Evolutionary conservation across 164 flowering plant genomes (phyloP).

Genomic region (Umbilicus rupestris): DNA sequence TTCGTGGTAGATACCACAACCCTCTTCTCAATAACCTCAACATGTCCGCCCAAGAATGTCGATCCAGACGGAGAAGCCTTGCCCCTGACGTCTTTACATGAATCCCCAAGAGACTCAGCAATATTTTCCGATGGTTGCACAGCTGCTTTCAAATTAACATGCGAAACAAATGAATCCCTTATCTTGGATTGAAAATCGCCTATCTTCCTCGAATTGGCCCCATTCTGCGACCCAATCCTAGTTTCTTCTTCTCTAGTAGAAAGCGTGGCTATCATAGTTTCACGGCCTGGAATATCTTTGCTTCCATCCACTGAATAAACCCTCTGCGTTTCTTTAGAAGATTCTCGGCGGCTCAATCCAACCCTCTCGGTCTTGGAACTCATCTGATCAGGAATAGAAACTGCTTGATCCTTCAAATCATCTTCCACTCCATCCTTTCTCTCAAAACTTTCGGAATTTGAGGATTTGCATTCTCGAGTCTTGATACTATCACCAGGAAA

Average conservation of each 20-base stretch:
- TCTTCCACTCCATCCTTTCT: slow-evolving; percentile 19
- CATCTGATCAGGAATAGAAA: too few relatives aligned
- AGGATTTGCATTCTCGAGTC: slow-evolving; percentile 15
- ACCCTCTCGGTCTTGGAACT: slow-evolving; percentile 19
- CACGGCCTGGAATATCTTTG: slow-evolving; percentile 21
- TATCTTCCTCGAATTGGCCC: slow-evolving; percentile 16
- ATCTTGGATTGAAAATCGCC: slow-evolving; percentile 15
- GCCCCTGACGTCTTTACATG: slow-evolving; percentile 19
- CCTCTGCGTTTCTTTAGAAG: slow-evolving; percentile 22
- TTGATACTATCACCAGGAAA: slow-evolving; percentile 21
- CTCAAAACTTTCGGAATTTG: slow-evolving; percentile 3
- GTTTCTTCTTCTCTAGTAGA: slow-evolving; percentile 23
- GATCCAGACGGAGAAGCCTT: slow-evolving; percentile 22
- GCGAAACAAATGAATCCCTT: slow-evolving; percentile 15
- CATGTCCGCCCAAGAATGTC: slow-evolving; percentile 19
- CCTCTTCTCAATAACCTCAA: slow-evolving; percentile 25
- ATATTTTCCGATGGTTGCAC: slow-evolving; percentile 22
- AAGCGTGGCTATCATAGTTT: slow-evolving; percentile 5
- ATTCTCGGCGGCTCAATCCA: slow-evolving; percentile 22
- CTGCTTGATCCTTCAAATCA: slow-evolving; percentile 27
- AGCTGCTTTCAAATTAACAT: slow-evolving; percentile 20
- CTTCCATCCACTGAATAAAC: slow-evolving; percentile 14
- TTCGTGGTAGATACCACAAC: slow-evolving; percentile 19
- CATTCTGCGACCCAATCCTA: slow-evolving; percentile 12
- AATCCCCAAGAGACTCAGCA: slow-evolving; percentile 17